A percentile compares a stretch with the other conserved stretches of the same genome.
These are phyloP conservation scores for Phylloboletellus chloephorus DNA, from an alignment of 1,284 basidiomycete species.

Conservation along the genomic window DNA sequence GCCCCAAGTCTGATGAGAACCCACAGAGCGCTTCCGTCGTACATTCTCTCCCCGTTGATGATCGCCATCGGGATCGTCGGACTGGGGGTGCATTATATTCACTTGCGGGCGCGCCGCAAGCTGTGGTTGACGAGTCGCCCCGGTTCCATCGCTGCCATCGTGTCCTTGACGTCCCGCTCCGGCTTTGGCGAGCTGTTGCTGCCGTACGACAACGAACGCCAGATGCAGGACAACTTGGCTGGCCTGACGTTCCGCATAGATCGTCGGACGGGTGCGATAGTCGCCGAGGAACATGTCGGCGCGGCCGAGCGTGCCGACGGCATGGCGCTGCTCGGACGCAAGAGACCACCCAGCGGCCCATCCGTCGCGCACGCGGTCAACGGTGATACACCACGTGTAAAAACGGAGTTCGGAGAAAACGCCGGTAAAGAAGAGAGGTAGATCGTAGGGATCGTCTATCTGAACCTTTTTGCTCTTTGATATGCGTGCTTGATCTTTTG, in stretches of 20 bases:
- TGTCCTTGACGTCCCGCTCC: slow-evolving; percentile 53
- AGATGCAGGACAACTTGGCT: slow-evolving; percentile 44
- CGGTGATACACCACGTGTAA: no score
- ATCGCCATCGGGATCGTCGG: slow-evolving; percentile 44
- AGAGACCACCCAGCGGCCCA: slow-evolving; percentile 6
- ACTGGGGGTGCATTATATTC: slow-evolving; percentile 42
- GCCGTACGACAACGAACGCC: slow-evolving; percentile 49
- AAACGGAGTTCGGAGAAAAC: no score
- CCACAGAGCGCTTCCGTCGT: slow-evolving; percentile 44
- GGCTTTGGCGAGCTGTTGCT: slow-evolving; percentile 58
- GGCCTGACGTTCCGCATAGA: slow-evolving; percentile 56
- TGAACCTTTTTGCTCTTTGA: no score
- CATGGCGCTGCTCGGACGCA: slow-evolving; percentile 15
- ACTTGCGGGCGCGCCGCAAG: slow-evolving; percentile 41
- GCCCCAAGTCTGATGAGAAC: slow-evolving; percentile 9
- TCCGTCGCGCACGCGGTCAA: no score
- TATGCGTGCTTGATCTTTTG: no score
- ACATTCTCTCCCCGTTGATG: slow-evolving; percentile 44
- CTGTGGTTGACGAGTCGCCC: slow-evolving; percentile 53
- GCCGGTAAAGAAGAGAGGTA: no score
- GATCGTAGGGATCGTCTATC: no score
- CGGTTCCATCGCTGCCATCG: slow-evolving; percentile 52
- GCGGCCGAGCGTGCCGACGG: slow-evolving; percentile 11
- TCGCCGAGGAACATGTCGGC: slow-evolving; percentile 37
- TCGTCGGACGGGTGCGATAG: slow-evolving; percentile 53